Percentiles rank a stretch among this genome's conserved stretches.
These are phyloP conservation scores for Marasmius tenuissimus DNA, from an alignment of 1,284 basidiomycete species.

Conservation along the genomic window DNA sequence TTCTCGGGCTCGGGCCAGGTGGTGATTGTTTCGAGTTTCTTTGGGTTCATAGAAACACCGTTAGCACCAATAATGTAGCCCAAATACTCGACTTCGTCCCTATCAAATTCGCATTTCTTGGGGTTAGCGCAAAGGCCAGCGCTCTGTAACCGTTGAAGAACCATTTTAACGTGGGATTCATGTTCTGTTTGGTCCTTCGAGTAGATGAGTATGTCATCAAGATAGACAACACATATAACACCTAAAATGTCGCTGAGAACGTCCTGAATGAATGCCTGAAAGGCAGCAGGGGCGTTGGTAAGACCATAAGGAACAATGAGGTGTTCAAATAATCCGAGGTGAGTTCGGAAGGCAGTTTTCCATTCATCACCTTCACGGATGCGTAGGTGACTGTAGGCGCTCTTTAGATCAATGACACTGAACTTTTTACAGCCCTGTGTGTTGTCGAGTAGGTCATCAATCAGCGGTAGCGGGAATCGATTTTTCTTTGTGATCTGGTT, in stretches of 20 bases:
- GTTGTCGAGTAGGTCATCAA: slow-evolving; percentile 32
- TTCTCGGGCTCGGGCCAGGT: slow-evolving; percentile 36
- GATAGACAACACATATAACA: slow-evolving; percentile 32
- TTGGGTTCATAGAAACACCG: slow-evolving; percentile 34
- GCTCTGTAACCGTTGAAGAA: slow-evolving; percentile 31
- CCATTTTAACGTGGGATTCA: too few species aligned
- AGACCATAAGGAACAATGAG: slow-evolving; percentile 35
- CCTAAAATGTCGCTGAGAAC: slow-evolving; percentile 24
- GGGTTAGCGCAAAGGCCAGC: slow-evolving; percentile 19
- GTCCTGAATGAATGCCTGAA: slow-evolving; percentile 27
- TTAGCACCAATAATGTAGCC: slow-evolving; percentile 33
- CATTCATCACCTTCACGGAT: slow-evolving; percentile 16
- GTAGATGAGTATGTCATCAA: slow-evolving; percentile 31
- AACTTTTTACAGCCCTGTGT: background rate
- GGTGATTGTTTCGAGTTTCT: slow-evolving; percentile 34
- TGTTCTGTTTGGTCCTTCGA: slow-evolving; percentile 17
- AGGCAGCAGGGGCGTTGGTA: slow-evolving; percentile 25
- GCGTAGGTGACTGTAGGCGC: too few species aligned
- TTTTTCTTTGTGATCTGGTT: slow-evolving; percentile 39
- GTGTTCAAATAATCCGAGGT: slow-evolving; percentile 35
- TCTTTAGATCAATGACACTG: slow-evolving; percentile 25
- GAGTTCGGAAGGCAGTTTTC: slow-evolving; percentile 11
- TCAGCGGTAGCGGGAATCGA: slow-evolving; percentile 38
- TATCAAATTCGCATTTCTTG: slow-evolving; percentile 33
- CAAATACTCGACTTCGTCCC: slow-evolving; percentile 35